These are phyloP conservation scores for Picea mariana DNA, from an alignment of 83 land plant species.

Conservation along the genomic window DNA sequence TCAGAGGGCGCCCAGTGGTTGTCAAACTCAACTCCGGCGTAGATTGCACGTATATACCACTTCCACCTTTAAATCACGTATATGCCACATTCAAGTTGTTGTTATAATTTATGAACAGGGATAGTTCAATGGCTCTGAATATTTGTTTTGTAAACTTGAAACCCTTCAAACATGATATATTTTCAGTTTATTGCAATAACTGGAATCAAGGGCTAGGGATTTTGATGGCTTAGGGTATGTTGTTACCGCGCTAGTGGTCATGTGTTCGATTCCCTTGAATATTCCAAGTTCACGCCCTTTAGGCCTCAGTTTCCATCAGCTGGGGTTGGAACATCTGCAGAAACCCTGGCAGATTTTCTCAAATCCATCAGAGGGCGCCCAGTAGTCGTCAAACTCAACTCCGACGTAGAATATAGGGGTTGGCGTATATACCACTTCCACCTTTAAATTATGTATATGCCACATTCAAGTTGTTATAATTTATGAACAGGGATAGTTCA, in stretches of 20 bases:
- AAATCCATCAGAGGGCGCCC: conserved; percentile 95
- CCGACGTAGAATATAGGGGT: conserved; percentile 97
- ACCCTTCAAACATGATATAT: neutral
- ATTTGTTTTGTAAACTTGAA: neutral
- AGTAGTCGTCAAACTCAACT: conserved; percentile 96
- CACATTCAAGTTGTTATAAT: neutral
- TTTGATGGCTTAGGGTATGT: neutral
- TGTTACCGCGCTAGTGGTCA: no score
- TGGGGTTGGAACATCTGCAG: conserved; percentile 56
- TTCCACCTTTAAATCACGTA: neutral
- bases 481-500: neutral
- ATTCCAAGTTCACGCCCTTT: no score
- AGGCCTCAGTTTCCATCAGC: no score
- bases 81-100: neutral
- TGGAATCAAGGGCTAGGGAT: neutral
- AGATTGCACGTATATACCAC: conserved; percentile 43
- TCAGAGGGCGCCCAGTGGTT: conserved; percentile 95
- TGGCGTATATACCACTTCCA: neutral
- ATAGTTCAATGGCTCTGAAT: neutral
- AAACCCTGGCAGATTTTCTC: conserved; percentile 93
- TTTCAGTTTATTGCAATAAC: neutral
- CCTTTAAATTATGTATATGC: neutral
- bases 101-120: neutral
- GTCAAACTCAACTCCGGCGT: conserved; percentile 98
- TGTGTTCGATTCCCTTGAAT: no score